Conservation (phyloP, 345 rosid species). For the Bruguiera parviflora region DNA sequence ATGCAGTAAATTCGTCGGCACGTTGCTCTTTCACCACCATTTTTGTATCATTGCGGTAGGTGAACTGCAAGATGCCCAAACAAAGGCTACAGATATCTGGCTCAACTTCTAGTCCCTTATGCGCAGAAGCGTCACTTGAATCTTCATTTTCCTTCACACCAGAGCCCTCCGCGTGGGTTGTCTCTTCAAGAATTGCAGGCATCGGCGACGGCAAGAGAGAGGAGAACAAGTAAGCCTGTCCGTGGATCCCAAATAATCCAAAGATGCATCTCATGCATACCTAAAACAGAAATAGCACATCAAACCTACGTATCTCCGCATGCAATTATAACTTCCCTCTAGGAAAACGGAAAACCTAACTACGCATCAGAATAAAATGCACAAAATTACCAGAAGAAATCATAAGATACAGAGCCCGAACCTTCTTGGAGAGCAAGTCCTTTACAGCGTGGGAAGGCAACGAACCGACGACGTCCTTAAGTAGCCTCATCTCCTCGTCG, state of each 20-base stretch:
- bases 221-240: slow-evolving; percentile 25
- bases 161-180: neutral
- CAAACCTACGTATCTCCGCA: neutral
- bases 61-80: slow-evolving; percentile 76
- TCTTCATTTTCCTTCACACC: neutral
- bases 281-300: slow-evolving; percentile 30
- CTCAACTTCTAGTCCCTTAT: slow-evolving; percentile 23
- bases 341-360: neutral
- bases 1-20: slow-evolving; percentile 40
- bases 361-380: neutral
- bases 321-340: neutral
- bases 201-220: slow-evolving; percentile 33
- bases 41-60: slow-evolving; percentile 37
- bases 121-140: neutral
- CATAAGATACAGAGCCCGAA: slow-evolving; percentile 14
- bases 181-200: slow-evolving; percentile 22
- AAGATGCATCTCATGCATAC: slow-evolving; percentile 72
- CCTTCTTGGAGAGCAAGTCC: slow-evolving; percentile 59
- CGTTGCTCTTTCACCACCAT: slow-evolving; percentile 33
- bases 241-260: slow-evolving; percentile 53
- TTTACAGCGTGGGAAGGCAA: slow-evolving; percentile 50
- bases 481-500: slow-evolving; percentile 32
- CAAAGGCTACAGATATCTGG: slow-evolving; percentile 59
- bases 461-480: slow-evolving; percentile 46
- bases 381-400: neutral